A percentile compares a stretch with the other conserved stretches of the same genome.
Evolutionary conservation across 2,329 filamentous ascomycete genomes (phyloP).

Genomic region (Colletotrichum phormii): DNA sequence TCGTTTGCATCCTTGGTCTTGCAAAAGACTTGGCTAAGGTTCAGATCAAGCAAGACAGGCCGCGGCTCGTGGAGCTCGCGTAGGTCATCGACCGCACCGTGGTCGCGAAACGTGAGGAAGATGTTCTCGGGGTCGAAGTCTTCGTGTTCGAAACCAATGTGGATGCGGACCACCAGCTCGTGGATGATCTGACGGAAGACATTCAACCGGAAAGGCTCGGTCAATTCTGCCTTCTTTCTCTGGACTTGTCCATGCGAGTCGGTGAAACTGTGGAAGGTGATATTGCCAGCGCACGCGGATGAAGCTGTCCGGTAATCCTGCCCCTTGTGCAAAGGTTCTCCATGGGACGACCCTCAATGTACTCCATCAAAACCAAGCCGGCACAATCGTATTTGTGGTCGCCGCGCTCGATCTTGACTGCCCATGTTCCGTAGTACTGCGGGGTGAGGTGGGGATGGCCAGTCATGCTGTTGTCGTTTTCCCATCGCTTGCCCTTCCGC

Average conservation of each 20-base stretch:
- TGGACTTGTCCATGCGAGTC: too few relatives aligned
- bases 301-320: too few relatives aligned
- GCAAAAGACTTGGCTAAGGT: too few relatives aligned
- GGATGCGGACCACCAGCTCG: neutral
- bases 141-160: neutral
- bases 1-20: too few relatives aligned
- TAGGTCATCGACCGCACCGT: too few relatives aligned
- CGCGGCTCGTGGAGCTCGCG: neutral
- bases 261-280: too few relatives aligned
- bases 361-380: neutral
- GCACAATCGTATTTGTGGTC: neutral
- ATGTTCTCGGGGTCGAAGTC: too few relatives aligned
- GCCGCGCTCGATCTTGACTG: neutral
- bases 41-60: neutral
- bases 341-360: neutral
- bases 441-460: neutral
- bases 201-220: neutral
- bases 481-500: too few relatives aligned
- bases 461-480: neutral
- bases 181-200: neutral
- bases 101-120: too few relatives aligned
- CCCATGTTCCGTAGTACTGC: constrained; percentile 3
- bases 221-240: neutral
- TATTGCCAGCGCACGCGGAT: too few relatives aligned
- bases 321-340: neutral